Percentiles rank a stretch among this genome's conserved stretches.
Conservation (phyloP, 306 rosid species). For the Prinsepia uniflora region DNA sequence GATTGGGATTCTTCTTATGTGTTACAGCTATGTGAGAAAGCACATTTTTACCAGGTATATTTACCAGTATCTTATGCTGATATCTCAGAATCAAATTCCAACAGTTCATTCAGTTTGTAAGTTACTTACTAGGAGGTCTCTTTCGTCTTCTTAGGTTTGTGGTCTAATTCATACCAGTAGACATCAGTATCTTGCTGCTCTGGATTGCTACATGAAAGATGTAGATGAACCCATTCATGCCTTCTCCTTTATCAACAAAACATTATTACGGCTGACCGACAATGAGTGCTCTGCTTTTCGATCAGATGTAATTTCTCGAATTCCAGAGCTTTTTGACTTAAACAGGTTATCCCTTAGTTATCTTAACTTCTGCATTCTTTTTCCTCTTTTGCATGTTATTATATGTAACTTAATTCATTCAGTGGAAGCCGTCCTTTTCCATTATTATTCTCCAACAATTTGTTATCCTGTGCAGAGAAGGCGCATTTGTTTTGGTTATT, state of each 20-base stretch:
- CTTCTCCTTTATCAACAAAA: slow-evolving; percentile 75
- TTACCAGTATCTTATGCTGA: slow-evolving; percentile 14
- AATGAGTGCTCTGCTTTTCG: slow-evolving; percentile 46
- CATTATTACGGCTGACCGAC: slow-evolving; percentile 47
- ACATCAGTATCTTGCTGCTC: slow-evolving; percentile 67
- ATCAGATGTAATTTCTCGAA: slow-evolving; percentile 62
- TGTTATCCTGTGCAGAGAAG: slow-evolving; percentile 55
- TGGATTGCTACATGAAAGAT: slow-evolving; percentile 90
- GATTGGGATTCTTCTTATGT: slow-evolving; percentile 79
- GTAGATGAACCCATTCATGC: slow-evolving; percentile 79
- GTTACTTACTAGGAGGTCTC: slow-evolving; percentile 20
- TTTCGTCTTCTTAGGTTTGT: slow-evolving; percentile 61
- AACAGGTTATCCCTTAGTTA: slow-evolving; percentile 52
- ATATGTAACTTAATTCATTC: neutral
- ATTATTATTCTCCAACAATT: slow-evolving; percentile 22
- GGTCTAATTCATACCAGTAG: slow-evolving; percentile 74
- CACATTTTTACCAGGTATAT: slow-evolving; percentile 69
- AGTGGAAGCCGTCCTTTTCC: slow-evolving; percentile 3
- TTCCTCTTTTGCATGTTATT: neutral
- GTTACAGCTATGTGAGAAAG: slow-evolving; percentile 69
- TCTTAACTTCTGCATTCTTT: slow-evolving; percentile 1
- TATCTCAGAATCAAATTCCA: slow-evolving; percentile 25
- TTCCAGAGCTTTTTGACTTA: slow-evolving; percentile 67
- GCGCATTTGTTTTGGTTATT: slow-evolving; percentile 63
- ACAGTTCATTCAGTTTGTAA: slow-evolving; percentile 16